These are phyloP conservation scores for Fragilaria radians DNA, from an alignment of 108 stramenopile species.

Conservation along the genomic window DNA sequence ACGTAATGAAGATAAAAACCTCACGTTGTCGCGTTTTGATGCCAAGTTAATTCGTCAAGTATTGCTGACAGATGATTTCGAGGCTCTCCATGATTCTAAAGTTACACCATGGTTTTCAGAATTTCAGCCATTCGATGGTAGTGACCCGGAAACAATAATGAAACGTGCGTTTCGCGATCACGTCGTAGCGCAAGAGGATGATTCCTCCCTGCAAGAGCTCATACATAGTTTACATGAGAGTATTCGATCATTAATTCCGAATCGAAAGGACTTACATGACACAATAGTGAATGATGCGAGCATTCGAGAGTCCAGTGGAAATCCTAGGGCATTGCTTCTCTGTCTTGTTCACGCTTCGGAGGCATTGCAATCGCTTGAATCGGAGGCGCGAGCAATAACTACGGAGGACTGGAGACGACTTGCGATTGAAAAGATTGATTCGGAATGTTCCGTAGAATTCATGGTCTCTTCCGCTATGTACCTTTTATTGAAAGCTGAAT, in stretches of 20 bases:
- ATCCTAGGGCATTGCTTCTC: constrained; percentile 4
- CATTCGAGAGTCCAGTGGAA: background rate
- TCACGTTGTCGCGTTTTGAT: background rate
- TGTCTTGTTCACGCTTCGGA: constrained; percentile 26
- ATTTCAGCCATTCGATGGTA: background rate
- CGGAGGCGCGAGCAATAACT: constrained; percentile 30
- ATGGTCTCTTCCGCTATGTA: constrained; percentile 33
- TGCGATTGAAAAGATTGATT: background rate
- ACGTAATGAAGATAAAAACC: background rate
- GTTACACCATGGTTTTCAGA: constrained; percentile 2
- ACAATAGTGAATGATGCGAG: constrained; percentile 30
- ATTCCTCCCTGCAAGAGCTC: constrained; percentile 19
- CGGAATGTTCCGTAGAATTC: constrained; percentile 14
- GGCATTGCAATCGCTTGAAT: constrained; percentile 36
- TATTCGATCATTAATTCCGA: constrained; percentile 45
- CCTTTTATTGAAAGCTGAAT: constrained; percentile 42
- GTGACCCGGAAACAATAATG: constrained; percentile 20
- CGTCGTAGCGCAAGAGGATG: constrained; percentile 15
- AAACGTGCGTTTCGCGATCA: constrained; percentile 34
- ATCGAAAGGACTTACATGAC: constrained; percentile 49
- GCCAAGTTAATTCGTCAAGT: background rate
- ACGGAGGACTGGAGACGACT: background rate
- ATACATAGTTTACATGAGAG: constrained; percentile 31
- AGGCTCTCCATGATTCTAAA: background rate
- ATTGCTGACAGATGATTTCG: constrained; percentile 2